Evolutionary conservation across 164 flowering plant genomes (phyloP).

Genomic region (Nymphaea thermarum): DNA sequence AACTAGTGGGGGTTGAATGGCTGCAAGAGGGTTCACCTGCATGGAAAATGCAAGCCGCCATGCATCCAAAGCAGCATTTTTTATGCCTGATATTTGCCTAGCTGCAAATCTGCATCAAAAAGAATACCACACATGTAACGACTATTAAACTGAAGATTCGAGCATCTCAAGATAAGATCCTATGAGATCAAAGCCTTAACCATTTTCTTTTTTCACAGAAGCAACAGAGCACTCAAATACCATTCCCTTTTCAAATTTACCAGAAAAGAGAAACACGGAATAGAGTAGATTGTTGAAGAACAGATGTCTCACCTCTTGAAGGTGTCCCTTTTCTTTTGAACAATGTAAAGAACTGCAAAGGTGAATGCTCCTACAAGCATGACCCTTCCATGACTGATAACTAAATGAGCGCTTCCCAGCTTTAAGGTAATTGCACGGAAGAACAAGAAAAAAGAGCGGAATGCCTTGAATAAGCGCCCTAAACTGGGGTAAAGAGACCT

Average conservation of each 20-base stretch:
- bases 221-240: not conserved
- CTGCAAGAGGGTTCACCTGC: conserved; percentile 91
- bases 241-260: not conserved
- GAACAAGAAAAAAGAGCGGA: conserved; percentile 18
- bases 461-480: conserved; percentile 8
- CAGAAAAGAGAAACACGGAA: not conserved
- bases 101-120: conserved; percentile 26
- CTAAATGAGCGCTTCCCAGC: conserved; percentile 24
- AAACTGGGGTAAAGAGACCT: conserved; percentile 2
- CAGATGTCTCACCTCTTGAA: conserved; percentile 29
- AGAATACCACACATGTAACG: not conserved
- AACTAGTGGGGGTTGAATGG: conserved; percentile 53
- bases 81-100: conserved; percentile 24
- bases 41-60: conserved; percentile 94
- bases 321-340: conserved; percentile 27
- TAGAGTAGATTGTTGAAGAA: not conserved
- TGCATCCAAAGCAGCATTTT: conserved; percentile 52
- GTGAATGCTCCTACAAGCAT: conserved; percentile 25
- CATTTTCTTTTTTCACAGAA: not conserved
- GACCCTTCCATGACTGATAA: conserved; percentile 31
- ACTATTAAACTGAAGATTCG: not conserved
- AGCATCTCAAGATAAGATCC: not conserved
- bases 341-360: conserved; percentile 20
- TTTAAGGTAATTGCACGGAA: conserved; percentile 36
- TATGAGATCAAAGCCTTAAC: not conserved